Evolutionary conservation across 176 grass and related monocot species (phyloP).

Genomic region (Cymbopogon citratus): DNA sequence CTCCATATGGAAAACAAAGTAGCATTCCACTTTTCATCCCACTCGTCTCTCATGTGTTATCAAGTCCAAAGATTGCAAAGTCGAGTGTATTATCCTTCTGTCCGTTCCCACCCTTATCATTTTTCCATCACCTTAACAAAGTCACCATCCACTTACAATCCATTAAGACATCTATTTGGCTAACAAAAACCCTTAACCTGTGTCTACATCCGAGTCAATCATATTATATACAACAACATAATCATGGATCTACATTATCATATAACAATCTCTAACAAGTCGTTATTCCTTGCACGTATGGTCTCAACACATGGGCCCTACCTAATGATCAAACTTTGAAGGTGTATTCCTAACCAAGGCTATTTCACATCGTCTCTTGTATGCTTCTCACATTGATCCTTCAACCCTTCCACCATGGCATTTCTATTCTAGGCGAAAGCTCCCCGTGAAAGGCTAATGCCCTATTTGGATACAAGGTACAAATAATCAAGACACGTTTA

Average conservation of each 20-base stretch:
- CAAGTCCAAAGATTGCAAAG: not conserved
- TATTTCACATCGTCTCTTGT: not conserved
- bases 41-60: not conserved
- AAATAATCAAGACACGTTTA: no score
- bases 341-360: not conserved
- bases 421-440: not conserved
- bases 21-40: not conserved
- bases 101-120: not conserved
- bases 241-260: not conserved
- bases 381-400: not conserved
- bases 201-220: not conserved
- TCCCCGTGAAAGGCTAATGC: not conserved
- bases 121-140: not conserved
- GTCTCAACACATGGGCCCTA: not conserved
- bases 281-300: not conserved
- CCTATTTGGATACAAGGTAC: no score
- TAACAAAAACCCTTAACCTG: not conserved
- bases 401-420: not conserved
- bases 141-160: not conserved
- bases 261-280: not conserved
- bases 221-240: not conserved
- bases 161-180: not conserved
- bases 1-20: not conserved
- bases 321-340: not conserved
- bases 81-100: not conserved